A percentile compares a stretch with the other conserved stretches of the same genome.
These are phyloP conservation scores for Didymella exigua DNA, from an alignment of 2,329 filamentous ascomycete species.

Conservation along the genomic window DNA sequence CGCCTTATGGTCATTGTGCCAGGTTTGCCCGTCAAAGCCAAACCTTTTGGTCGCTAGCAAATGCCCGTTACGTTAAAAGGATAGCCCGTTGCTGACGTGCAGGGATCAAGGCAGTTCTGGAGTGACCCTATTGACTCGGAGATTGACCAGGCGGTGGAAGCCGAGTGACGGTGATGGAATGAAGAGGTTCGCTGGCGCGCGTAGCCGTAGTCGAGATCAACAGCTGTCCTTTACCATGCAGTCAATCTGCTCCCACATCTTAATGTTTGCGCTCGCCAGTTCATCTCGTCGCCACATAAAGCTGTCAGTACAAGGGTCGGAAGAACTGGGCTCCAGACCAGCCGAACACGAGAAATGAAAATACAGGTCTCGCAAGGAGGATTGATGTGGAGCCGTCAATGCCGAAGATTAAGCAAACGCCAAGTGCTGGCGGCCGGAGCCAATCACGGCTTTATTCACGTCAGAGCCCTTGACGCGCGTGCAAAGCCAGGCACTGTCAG, in stretches of 20 bases:
- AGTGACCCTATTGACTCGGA: constrained; percentile 10
- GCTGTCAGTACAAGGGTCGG: too few species aligned
- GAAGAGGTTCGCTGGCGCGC: constrained; percentile 8
- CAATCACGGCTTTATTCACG: constrained; percentile 4
- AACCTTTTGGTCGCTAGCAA: constrained; percentile 19
- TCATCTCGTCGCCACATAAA: too few species aligned
- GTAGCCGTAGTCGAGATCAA: background rate
- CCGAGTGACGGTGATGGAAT: constrained; percentile 8
- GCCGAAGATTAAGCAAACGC: constrained; percentile 27
- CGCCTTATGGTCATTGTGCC: constrained; percentile 7
- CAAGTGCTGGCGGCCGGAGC: constrained; percentile 17
- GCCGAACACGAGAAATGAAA: constrained; percentile 7
- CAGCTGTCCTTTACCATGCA: background rate
- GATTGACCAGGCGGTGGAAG: constrained; percentile 8
- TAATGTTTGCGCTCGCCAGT: background rate
- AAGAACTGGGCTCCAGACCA: too few species aligned
- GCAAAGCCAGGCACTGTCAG: background rate
- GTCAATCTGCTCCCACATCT: background rate
- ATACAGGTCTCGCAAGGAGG: constrained; percentile 8
- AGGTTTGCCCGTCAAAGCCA: constrained; percentile 8
- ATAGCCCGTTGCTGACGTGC: constrained; percentile 18
- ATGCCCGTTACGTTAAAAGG: constrained; percentile 23
- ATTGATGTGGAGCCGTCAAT: constrained; percentile 14
- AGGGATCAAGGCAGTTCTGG: constrained; percentile 17
- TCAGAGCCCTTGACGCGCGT: constrained; percentile 20